These are phyloP conservation scores for Naganishia liquefaciens DNA, from an alignment of 1,284 basidiomycete species.

Conservation along the genomic window DNA sequence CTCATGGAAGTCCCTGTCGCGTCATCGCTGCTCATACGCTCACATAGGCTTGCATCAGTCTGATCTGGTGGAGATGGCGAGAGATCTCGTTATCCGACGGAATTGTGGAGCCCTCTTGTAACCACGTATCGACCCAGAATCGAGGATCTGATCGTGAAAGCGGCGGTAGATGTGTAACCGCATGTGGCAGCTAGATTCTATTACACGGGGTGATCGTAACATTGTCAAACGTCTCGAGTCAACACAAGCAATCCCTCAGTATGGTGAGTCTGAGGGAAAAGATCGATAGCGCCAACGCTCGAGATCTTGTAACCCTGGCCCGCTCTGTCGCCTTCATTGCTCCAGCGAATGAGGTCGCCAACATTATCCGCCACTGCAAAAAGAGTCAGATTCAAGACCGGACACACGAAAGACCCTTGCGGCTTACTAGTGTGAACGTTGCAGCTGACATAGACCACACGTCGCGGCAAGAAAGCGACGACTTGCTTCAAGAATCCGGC, in stretches of 20 bases:
- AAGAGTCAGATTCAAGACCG: constrained; percentile 30
- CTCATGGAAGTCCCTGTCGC: background rate
- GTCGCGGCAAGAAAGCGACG: constrained; percentile 66
- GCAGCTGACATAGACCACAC: constrained; percentile 88
- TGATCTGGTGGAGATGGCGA: too few species aligned
- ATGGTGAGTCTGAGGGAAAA: constrained; percentile 93
- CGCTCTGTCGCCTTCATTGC: constrained; percentile 37
- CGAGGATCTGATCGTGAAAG: background rate
- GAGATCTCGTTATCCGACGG: background rate
- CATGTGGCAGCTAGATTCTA: background rate
- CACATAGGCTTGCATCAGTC: too few species aligned
- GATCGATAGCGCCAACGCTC: constrained; percentile 79
- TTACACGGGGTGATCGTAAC: too few species aligned
- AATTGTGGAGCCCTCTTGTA: too few species aligned
- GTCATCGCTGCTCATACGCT: too few species aligned
- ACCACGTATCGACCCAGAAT: background rate
- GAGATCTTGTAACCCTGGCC: constrained; percentile 62
- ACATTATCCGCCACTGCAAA: constrained; percentile 32
- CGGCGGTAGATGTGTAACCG: background rate
- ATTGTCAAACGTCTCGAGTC: constrained; percentile 24
- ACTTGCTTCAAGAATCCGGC: constrained; percentile 77
- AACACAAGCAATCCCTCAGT: constrained; percentile 34
- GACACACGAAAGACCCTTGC: background rate
- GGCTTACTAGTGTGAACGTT: constrained; percentile 65
- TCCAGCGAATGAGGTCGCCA: constrained; percentile 36